These are phyloP conservation scores for Leccinum uliginosum DNA, from an alignment of 768 basidiomycete species.

Conservation along the genomic window DNA sequence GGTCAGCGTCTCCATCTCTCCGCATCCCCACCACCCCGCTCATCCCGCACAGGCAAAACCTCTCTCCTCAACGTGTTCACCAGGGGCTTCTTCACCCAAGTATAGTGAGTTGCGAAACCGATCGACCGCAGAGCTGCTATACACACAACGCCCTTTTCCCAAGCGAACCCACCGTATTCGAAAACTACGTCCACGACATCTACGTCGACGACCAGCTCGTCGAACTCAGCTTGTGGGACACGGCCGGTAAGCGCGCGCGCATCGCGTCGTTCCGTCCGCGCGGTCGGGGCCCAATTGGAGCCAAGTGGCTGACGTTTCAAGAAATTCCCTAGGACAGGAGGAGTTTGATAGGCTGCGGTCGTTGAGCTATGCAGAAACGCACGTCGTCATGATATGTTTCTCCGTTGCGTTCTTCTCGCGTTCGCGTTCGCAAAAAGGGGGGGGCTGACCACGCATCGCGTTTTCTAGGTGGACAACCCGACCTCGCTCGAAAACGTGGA, in stretches of 20 bases:
- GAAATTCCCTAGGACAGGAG: constrained; percentile 68
- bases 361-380: constrained; percentile 94
- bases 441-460: background rate
- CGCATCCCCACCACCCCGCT: constrained; percentile 4
- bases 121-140: background rate
- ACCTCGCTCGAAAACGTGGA: constrained; percentile 96
- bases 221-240: constrained; percentile 96
- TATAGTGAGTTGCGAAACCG: constrained; percentile 60
- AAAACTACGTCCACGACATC: constrained; percentile 93
- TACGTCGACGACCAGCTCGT: constrained; percentile 82
- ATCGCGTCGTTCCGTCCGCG: background rate
- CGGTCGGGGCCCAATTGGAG: background rate
- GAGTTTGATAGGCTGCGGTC: constrained; percentile 93
- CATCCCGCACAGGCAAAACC: constrained; percentile 57
- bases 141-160: no score
- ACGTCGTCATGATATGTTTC: constrained; percentile 95
- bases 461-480: constrained; percentile 84
- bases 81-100: constrained; percentile 89
- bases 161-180: constrained; percentile 93
- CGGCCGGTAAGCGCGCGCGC: constrained; percentile 66
- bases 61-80: constrained; percentile 86
- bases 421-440: no score
- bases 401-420: constrained; percentile 50
- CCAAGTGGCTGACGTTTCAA: constrained; percentile 27
- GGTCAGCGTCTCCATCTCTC: constrained; percentile 40